Base-by-base conservation (phyloP, 306 rosid genomes). In the Fagus sylvatica region DNA sequence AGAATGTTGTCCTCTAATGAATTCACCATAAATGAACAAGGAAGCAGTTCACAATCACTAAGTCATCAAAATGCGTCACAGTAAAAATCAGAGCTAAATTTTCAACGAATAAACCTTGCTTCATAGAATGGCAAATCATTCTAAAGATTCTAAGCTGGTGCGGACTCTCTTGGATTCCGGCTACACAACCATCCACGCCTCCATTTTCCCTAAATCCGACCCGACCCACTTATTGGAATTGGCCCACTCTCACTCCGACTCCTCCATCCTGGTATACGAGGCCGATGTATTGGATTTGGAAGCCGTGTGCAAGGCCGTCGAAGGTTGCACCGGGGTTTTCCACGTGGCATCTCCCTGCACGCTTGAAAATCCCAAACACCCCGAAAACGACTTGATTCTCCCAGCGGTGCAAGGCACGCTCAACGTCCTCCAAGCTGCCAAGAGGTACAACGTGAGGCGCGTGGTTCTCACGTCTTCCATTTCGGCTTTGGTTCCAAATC, bases 291-390 rank as follows among this genome's bases (percentile, higher is more conserved):
- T 90, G 67, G 96, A 94, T 80, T 6, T 83, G 42, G 73, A 62
- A 54, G 86, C 98, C 40, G 59, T 92, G 53, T 54, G 73, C 57
- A 67, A 55, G 28, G 98, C 97, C 68, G 40, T 94, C 17, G 8
- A 77, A 1, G 82, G 85, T 53, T 92, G 97, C 85, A 60, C 78
- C 49, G 97, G 98, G 7, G 88, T 90, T 7, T 94, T 94, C 81
- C 98, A 94, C 79, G 90, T 94, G n/a, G 98, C 98, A 0, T 90
- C 97, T 2, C 97, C 97, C 2, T 92, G 98, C 78, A 83, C 92
- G 0, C 93, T 94, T 72, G 93, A 90, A 9, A 96, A 84, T 66
- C 96, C 98, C 30, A 36, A 37, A 0, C 94, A 92, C 72, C 94
- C 97, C 0, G 81, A 85, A 6, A 84, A 62, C 1, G 94, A 89